Percentiles rank a stretch among this genome's conserved stretches.
Conservation (phyloP, 257 asterid genomes). For the Ajuga chamaepitys region DNA sequence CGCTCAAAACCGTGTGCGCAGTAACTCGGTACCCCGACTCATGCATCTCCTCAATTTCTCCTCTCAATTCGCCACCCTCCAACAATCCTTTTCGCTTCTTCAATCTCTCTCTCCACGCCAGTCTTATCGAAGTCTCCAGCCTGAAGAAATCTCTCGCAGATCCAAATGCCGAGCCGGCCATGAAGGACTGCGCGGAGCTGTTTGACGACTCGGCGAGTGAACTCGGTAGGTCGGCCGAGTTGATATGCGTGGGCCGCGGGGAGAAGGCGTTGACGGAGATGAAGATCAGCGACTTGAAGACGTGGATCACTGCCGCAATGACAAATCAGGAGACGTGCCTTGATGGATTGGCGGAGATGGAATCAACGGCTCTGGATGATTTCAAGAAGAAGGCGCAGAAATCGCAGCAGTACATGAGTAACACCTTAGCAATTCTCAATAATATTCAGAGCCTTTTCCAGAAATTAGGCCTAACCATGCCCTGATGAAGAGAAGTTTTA, state of each 20-base stretch:
- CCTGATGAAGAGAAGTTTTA: slow-evolving; percentile 23
- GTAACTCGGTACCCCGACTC: slow-evolving; percentile 75
- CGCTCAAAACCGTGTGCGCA: slow-evolving; percentile 60
- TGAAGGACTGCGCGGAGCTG: slow-evolving; percentile 56
- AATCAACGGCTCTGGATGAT: slow-evolving; percentile 46
- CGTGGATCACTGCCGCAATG: slow-evolving; percentile 92
- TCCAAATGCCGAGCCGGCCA: slow-evolving; percentile 40
- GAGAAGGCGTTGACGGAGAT: slow-evolving; percentile 48
- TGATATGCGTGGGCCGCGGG: slow-evolving; percentile 34
- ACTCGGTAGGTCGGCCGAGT: slow-evolving; percentile 46
- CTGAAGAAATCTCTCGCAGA: slow-evolving; percentile 23
- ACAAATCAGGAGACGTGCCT: slow-evolving; percentile 76
- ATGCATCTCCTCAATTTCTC: slow-evolving; percentile 57
- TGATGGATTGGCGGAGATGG: slow-evolving; percentile 70
- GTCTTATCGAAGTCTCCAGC: slow-evolving; percentile 27
- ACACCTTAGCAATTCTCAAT: slow-evolving; percentile 78
- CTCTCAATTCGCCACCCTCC: slow-evolving; percentile 44
- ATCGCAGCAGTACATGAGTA: slow-evolving; percentile 70
- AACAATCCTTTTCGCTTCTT: slow-evolving; percentile 52
- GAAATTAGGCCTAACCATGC: slow-evolving; percentile 53
- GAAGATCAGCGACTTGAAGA: slow-evolving; percentile 57
- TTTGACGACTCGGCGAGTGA: slow-evolving; percentile 65
- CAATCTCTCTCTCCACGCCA: slow-evolving; percentile 63
- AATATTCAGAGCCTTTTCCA: slow-evolving; percentile 38
- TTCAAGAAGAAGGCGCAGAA: slow-evolving; percentile 57